Conservation (phyloP, 75 land plant genomes). For the Cupressus sempervirens region DNA sequence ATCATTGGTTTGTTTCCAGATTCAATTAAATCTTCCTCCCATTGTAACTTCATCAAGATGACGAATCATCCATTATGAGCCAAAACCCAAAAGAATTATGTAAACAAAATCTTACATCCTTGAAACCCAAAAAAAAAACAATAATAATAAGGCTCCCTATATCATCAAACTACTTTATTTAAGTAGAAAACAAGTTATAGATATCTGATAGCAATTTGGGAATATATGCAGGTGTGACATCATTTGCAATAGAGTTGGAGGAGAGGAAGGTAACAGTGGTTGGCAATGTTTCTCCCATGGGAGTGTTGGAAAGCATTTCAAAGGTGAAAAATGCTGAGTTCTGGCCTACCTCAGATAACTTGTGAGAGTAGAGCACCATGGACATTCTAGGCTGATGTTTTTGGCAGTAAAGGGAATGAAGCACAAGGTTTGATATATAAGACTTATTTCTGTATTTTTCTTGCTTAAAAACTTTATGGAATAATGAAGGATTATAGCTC, state of each 20-base stretch:
- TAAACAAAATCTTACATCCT: too few species aligned
- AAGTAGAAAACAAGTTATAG: neutral
- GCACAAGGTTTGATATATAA: neutral
- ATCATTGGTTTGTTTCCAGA: too few species aligned
- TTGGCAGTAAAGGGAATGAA: neutral
- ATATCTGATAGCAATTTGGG: neutral
- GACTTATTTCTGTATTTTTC: neutral
- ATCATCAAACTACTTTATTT: neutral
- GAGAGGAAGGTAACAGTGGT: conserved; percentile 54
- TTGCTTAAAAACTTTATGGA: neutral
- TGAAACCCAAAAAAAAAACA: neutral
- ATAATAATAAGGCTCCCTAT: neutral
- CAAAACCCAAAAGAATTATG: too few species aligned
- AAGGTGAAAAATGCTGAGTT: conserved; percentile 61
- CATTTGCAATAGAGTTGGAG: conserved; percentile 60
- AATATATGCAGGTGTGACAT: conserved; percentile 44
- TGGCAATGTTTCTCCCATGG: conserved; percentile 46
- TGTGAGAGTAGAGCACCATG: neutral
- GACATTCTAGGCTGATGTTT: neutral
- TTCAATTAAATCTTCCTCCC: too few species aligned
- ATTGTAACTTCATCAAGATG: too few species aligned
- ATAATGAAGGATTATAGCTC: too few species aligned
- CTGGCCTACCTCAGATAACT: conserved; percentile 20
- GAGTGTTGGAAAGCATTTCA: conserved; percentile 57
- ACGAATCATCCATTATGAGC: too few species aligned